Evolutionary conservation across 2,329 filamentous ascomycete genomes (phyloP).

Genomic region (Trichoderma arundinaceum): DNA sequence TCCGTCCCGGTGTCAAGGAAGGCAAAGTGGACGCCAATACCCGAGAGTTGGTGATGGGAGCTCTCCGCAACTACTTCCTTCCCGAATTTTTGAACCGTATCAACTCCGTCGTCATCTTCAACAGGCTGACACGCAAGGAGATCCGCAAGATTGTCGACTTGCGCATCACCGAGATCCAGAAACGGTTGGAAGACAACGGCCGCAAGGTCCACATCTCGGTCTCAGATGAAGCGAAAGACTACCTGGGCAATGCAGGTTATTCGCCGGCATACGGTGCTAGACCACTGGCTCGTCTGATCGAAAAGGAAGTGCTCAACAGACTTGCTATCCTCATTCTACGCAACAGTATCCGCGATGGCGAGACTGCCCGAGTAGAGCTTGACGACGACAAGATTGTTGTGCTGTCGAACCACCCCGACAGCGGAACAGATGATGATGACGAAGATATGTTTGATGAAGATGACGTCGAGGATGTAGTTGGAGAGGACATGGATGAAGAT

Average conservation of each 20-base stretch:
- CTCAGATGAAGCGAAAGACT: constrained; percentile 85
- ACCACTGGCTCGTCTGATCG: constrained; percentile 86
- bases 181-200: constrained; percentile 82
- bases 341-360: constrained; percentile 83
- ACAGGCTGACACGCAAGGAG: constrained; percentile 85
- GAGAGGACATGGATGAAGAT: constrained; percentile 67
- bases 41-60: constrained; percentile 85
- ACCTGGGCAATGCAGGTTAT: constrained; percentile 89
- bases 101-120: constrained; percentile 96
- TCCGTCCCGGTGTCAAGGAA: constrained; percentile 76
- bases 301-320: constrained; percentile 95
- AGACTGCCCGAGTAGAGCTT: constrained; percentile 79
- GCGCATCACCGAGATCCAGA: constrained; percentile 86
- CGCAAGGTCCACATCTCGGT: constrained; percentile 87
- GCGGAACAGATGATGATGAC: constrained; percentile 67
- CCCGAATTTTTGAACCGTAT: constrained; percentile 99
- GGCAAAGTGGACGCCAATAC: constrained; percentile 87
- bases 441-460: constrained; percentile 75
- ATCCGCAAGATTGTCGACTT: constrained; percentile 97
- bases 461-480: constrained; percentile 71
- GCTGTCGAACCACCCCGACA: constrained; percentile 77
- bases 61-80: constrained; percentile 93
- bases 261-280: constrained; percentile 94
- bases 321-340: constrained; percentile 90
- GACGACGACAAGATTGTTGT: constrained; percentile 81